Percentiles rank a stretch among this genome's conserved stretches.
These are phyloP conservation scores for Erodium texanum DNA, from an alignment of 441 rosid genomes.

Conservation along the genomic window DNA sequence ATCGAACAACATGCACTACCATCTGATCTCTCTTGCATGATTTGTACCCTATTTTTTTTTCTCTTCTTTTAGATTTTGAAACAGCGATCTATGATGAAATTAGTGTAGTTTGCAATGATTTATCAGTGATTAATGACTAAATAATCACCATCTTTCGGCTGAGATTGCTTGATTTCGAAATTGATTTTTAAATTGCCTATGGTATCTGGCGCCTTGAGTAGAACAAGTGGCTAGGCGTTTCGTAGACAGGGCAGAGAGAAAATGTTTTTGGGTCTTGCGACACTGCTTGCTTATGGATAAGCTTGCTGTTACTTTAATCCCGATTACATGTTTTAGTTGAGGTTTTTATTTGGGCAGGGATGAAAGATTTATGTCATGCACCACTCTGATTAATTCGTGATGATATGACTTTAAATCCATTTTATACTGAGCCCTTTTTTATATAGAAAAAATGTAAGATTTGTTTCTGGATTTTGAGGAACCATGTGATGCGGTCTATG, in stretches of 20 bases:
- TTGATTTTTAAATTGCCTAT: conserved; percentile 10
- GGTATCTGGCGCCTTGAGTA: conserved; percentile 21
- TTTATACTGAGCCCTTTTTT: background rate
- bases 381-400: background rate
- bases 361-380: conserved; percentile 6
- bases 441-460: no score
- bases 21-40: conserved; percentile 20
- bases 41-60: background rate
- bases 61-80: background rate
- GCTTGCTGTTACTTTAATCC: conserved; percentile 2
- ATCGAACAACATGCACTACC: conserved; percentile 24
- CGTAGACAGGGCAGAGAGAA: conserved; percentile 16
- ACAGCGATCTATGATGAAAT: conserved; percentile 13
- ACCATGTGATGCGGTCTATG: background rate
- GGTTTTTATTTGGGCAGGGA: background rate
- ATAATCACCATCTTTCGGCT: conserved; percentile 27
- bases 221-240: conserved; percentile 12
- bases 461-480: no score
- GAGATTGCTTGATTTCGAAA: conserved; percentile 10
- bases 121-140: conserved; percentile 8
- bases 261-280: conserved; percentile 17
- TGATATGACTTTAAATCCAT: conserved; percentile 6
- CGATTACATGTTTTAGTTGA: background rate
- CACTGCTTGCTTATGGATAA: conserved; percentile 18
- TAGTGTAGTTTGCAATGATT: background rate